A percentile compares a stretch with the other conserved stretches of the same genome.
These are phyloP conservation scores for Scorias spongiosa DNA, from an alignment of 2,329 filamentous ascomycete genomes.

Conservation along the genomic window DNA sequence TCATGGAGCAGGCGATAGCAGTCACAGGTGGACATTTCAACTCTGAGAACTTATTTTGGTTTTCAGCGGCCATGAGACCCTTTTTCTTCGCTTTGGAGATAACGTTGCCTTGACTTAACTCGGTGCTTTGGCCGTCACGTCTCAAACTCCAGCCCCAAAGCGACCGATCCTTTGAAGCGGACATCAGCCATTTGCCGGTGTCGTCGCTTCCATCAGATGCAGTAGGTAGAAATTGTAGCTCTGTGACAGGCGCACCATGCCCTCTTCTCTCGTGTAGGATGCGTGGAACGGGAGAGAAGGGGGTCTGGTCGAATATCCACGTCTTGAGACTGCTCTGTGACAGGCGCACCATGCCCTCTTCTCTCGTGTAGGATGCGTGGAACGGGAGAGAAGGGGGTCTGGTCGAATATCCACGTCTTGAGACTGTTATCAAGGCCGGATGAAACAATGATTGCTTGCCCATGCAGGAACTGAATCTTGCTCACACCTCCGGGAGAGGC, in stretches of 20 bases:
- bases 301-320: slow-evolving; percentile 90
- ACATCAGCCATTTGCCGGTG: slow-evolving; percentile 85
- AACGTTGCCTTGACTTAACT: slow-evolving; percentile 81
- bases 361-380: slow-evolving; percentile 74
- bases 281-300: slow-evolving; percentile 74
- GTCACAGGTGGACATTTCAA: slow-evolving; percentile 87
- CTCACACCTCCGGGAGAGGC: slow-evolving; percentile 66
- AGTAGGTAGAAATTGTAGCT: slow-evolving; percentile 69
- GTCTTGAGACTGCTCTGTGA: slow-evolving; percentile 91
- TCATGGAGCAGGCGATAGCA: slow-evolving; percentile 78
- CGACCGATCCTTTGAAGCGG: slow-evolving; percentile 75
- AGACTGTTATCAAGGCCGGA: slow-evolving; percentile 87
- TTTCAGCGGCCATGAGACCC: slow-evolving; percentile 42
- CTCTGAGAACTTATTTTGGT: slow-evolving; percentile 32
- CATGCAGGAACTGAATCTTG: slow-evolving; percentile 75
- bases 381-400: slow-evolving; percentile 73
- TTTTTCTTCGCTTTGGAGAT: slow-evolving; percentile 80
- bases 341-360: slow-evolving; percentile 75
- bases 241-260: slow-evolving; percentile 73
- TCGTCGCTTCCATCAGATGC: slow-evolving; percentile 81
- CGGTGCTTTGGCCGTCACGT: slow-evolving; percentile 82
- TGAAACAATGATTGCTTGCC: slow-evolving; percentile 79
- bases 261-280: slow-evolving; percentile 76
- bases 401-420: slow-evolving; percentile 93
- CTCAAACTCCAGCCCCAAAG: slow-evolving; percentile 94